Evolutionary conservation across 176 grass and related monocot species (phyloP).

Genomic region (Raddia guianensis): DNA sequence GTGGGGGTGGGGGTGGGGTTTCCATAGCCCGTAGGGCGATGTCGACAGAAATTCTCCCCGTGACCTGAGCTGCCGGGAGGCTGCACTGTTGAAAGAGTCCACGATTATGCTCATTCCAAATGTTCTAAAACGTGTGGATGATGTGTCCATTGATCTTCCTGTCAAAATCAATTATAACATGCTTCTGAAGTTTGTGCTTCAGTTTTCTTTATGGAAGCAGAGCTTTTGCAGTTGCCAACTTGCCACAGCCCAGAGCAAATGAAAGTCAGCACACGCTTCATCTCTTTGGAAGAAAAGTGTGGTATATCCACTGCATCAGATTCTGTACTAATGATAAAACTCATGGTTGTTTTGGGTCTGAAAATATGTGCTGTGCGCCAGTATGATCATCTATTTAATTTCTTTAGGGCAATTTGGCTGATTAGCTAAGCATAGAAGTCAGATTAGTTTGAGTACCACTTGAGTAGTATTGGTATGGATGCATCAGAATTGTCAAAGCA

Average conservation of each 20-base stretch:
- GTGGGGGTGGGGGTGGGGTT: neutral
- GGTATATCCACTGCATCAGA: neutral
- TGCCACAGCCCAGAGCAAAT: neutral
- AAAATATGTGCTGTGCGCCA: neutral
- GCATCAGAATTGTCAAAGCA: constrained; percentile 16
- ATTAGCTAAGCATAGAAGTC: neutral
- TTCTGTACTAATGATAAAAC: neutral
- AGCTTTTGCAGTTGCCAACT: neutral
- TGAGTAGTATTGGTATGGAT: neutral
- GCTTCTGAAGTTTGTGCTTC: too few species aligned
- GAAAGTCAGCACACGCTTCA: neutral
- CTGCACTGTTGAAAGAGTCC: too few species aligned
- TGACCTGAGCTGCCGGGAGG: too few species aligned
- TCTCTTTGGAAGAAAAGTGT: too few species aligned
- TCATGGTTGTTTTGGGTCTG: neutral
- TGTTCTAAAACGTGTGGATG: too few species aligned
- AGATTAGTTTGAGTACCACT: neutral
- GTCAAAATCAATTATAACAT: too few species aligned
- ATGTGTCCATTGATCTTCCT: too few species aligned
- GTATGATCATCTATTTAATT: neutral
- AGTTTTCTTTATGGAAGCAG: neutral
- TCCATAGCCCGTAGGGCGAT: too few species aligned
- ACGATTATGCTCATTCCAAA: too few species aligned
- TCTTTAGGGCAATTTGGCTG: neutral
- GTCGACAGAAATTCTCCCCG: too few species aligned